A percentile compares a stretch with the other conserved stretches of the same genome.
Evolutionary conservation across 345 rosid genomes (phyloP).

Genomic region (Laguncularia racemosa): DNA sequence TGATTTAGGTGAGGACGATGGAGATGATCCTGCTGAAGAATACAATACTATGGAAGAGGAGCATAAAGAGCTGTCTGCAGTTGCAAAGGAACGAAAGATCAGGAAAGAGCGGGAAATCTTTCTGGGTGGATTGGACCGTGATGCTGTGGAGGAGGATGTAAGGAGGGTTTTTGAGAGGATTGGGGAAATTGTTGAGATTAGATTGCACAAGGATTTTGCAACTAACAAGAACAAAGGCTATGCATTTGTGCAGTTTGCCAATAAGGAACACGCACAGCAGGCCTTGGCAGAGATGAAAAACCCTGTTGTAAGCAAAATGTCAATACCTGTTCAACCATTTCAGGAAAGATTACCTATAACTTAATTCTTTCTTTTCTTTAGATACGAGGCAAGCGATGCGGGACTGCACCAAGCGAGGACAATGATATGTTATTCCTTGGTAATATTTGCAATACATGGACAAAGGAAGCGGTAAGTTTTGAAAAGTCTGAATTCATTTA

Average conservation of each 20-base stretch:
- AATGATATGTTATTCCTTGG: slow-evolving; percentile 58
- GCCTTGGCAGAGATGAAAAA: slow-evolving; percentile 61
- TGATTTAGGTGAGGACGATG: slow-evolving; percentile 23
- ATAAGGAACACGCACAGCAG: slow-evolving; percentile 41
- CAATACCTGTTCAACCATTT: not conserved
- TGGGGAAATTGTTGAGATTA: slow-evolving; percentile 50
- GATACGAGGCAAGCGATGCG: slow-evolving; percentile 62
- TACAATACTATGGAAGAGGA: slow-evolving; percentile 39
- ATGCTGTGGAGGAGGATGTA: slow-evolving; percentile 54
- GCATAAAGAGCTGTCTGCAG: slow-evolving; percentile 31
- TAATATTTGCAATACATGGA: slow-evolving; percentile 65
- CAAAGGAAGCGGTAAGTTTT: slow-evolving; percentile 58
- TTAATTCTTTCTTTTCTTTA: slow-evolving; percentile 8
- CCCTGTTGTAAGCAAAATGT: slow-evolving; percentile 33
- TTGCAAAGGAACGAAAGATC: slow-evolving; percentile 41
- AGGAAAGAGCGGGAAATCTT: slow-evolving; percentile 58
- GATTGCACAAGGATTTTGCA: slow-evolving; percentile 36
- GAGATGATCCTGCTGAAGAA: slow-evolving; percentile 21
- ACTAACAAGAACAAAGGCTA: slow-evolving; percentile 49
- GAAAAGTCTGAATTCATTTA: slow-evolving; percentile 4
- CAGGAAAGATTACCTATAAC: slow-evolving; percentile 1
- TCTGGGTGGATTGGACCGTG: slow-evolving; percentile 52
- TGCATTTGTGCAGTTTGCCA: slow-evolving; percentile 60
- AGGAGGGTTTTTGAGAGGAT: slow-evolving; percentile 45
- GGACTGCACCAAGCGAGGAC: slow-evolving; percentile 63